Conservation (phyloP, 139 green algal species). For the Tetradesmus lagerheimii region DNA sequence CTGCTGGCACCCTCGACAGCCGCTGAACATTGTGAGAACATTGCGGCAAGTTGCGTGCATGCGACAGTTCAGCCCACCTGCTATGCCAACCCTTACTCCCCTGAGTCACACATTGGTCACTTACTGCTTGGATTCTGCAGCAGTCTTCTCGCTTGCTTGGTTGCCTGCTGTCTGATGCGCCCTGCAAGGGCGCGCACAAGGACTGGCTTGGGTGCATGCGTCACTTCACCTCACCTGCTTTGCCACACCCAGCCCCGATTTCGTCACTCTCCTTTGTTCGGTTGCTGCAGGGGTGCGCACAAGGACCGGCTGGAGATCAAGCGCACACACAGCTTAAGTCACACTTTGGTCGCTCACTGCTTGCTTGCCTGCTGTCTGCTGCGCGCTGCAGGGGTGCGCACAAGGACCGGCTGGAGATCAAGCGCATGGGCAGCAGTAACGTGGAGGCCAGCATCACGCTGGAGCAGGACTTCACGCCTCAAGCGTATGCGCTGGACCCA, state of each 20-base stretch:
- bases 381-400: conserved; percentile 23
- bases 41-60: too few relatives aligned
- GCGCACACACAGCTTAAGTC: neutral
- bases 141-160: neutral
- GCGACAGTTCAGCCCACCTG: too few relatives aligned
- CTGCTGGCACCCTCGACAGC: too few relatives aligned
- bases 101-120: too few relatives aligned
- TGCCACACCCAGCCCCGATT: too few relatives aligned
- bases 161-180: neutral
- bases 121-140: too few relatives aligned
- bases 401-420: conserved; percentile 44
- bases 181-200: too few relatives aligned
- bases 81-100: too few relatives aligned
- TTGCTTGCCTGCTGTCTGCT: neutral
- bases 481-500: neutral
- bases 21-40: too few relatives aligned
- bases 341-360: neutral
- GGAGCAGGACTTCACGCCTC: conserved; percentile 35
- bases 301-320: conserved; percentile 43
- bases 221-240: too few relatives aligned
- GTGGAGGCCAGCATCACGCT: neutral
- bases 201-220: too few relatives aligned
- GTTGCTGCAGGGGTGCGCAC: conserved; percentile 36
- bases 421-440: conserved; percentile 7
- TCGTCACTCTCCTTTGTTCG: too few relatives aligned